phyloP scores from a whole-genome alignment of 306 rosid genomes.

The Mucuna pruriens region DNA sequence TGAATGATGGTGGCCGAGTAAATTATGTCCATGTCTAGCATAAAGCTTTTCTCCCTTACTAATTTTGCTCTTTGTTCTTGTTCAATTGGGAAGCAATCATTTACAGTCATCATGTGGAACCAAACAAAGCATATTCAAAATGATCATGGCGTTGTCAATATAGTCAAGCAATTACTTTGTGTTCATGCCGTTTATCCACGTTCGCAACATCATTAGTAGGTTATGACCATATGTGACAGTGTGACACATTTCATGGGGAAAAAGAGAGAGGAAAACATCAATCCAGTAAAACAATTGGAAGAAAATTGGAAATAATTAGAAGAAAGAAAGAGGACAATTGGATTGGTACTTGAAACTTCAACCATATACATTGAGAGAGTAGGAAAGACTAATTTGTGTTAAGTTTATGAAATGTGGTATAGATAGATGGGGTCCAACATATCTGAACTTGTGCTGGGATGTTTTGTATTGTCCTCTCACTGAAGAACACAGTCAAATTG shows the following conservation, averaged over 20 bases:
- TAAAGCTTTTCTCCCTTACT: not conserved
- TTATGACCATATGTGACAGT: not conserved
- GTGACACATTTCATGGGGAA: not conserved
- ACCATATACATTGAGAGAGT: conserved; percentile 1
- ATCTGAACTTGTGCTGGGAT: not conserved
- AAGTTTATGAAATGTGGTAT: conserved; percentile 28
- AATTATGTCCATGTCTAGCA: not conserved
- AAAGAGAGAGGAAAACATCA: not conserved
- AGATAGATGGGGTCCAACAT: conserved; percentile 47
- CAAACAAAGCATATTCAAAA: not conserved
- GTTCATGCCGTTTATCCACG: conserved; percentile 32
- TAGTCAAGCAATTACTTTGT: conserved; percentile 12
- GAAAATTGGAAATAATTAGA: not conserved
- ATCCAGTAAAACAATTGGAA: not conserved
- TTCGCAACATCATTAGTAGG: conserved; percentile 4
- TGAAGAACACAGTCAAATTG: not conserved
- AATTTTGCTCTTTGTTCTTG: not conserved
- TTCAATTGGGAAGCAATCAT: not conserved
- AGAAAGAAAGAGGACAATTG: not conserved
- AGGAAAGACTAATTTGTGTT: not conserved
- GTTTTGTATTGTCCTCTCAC: not conserved
- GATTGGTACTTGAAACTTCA: not conserved
- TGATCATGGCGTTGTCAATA: not conserved
- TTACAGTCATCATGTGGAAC: not conserved
- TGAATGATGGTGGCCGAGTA: not conserved